phyloP scores from a whole-genome alignment of 495 filamentous ascomycete genomes.

The Penicillium herquei region DNA sequence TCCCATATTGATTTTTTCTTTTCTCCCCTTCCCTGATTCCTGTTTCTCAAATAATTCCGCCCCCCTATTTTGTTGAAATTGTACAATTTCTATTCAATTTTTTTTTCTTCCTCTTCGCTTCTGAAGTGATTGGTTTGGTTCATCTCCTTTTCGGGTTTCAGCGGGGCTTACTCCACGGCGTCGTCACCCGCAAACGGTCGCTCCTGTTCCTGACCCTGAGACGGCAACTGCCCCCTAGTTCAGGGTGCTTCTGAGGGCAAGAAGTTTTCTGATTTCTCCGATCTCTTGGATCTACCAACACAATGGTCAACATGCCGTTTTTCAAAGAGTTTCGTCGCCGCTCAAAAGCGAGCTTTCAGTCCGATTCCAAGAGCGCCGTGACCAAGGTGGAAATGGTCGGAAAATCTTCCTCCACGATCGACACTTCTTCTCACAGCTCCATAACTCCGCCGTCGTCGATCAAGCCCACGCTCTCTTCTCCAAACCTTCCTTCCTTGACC shows the following conservation, averaged over 20 bases:
- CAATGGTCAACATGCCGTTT: conserved; percentile 53
- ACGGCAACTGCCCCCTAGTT: conserved; percentile 14
- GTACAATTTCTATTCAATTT: neutral
- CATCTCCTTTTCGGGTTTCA: conserved; percentile 3
- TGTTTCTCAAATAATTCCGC: neutral
- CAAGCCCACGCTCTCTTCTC: conserved; percentile 51
- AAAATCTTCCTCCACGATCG: conserved; percentile 65
- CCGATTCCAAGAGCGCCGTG: conserved; percentile 52
- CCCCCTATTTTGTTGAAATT: neutral
- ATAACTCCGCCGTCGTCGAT: conserved; percentile 61
- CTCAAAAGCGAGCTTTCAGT: conserved; percentile 64
- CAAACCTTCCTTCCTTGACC: conserved; percentile 53
- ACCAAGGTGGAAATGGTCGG: conserved; percentile 51
- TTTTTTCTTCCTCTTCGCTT: neutral
- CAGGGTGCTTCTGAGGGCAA: no score
- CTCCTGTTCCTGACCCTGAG: conserved; percentile 21
- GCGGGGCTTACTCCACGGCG: conserved; percentile 22
- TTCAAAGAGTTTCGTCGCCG: conserved; percentile 75
- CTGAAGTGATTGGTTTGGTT: neutral
- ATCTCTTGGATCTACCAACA: conserved; percentile 3
- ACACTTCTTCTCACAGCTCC: conserved; percentile 53
- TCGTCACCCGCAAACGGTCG: conserved; percentile 44
- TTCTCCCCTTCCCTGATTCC: conserved; percentile 2
- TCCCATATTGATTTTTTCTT: neutral
- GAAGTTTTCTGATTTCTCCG: neutral